Base-by-base conservation (phyloP, 495 filamentous ascomycete species). In the Amphirosellinia nigrospora region DNA sequence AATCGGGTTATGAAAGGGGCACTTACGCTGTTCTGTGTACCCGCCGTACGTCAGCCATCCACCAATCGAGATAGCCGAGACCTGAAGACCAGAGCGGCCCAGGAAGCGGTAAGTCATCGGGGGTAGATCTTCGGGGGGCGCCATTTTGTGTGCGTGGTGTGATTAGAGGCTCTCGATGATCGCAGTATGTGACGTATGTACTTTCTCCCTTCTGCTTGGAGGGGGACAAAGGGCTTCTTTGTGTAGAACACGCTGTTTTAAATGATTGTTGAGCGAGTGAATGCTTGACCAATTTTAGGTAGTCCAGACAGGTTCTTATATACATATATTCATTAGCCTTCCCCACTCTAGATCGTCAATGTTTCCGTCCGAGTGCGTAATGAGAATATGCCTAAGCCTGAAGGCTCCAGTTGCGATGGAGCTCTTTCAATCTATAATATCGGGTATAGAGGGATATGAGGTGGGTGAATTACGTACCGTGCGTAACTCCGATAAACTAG, bases 1-100 rank as follows among this genome's bases (percentile, higher is more conserved):
- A 60, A 19, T 30, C 11, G 4, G 26, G 62, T 1, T 3, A 36
- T 15, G 26, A 30, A 62, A 13, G 19, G 6, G 21, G 0, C 16
- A 56, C 76, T 50, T 83, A 89, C 89, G 89, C 73, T 89, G 85
- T 45, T 90, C 89, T 62, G 93, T 89, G 78, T 93, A 87, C 38
- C 92, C 92, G 61, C 92, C 91, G 68, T 91, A 93, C 0, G 92
- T 94, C 53, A 94, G 86, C 90, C 89, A 92, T 48, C 90, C 90
- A 45, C 92, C 91, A 8, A 94, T 83, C 4, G 89, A 89, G 67
- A 94, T 90, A 19, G 88, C 87, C 2, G 91, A 94, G 45, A 94
- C 90, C 77, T 93, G 89, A 28, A 94, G 82, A 4, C 92, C 91
- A 15, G 91, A 92, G 28, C 87, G 87, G 73, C 92, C 92, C 11